Evolutionary conservation across 305 asterid genomes (phyloP).

Genomic region (Vinca major): DNA sequence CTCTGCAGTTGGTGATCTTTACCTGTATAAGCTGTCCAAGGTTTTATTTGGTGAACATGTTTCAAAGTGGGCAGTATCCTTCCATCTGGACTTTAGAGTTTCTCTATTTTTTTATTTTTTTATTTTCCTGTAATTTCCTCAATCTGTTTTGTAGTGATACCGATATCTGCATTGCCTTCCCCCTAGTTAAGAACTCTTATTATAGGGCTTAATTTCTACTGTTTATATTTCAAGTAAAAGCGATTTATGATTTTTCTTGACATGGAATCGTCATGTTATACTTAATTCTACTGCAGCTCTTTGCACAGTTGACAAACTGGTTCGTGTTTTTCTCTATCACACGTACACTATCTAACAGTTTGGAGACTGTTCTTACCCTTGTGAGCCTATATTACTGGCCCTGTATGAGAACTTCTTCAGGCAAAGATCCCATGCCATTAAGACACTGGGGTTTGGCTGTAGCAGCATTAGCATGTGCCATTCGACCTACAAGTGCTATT

Average conservation of each 20-base stretch:
- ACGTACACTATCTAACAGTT: constrained; percentile 74
- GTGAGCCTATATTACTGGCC: constrained; percentile 93
- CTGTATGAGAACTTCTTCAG: constrained; percentile 49
- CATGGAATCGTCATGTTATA: constrained; percentile 19
- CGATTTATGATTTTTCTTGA: background rate
- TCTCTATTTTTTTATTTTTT: background rate
- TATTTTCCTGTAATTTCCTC: background rate
- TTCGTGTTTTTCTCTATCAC: constrained; percentile 91
- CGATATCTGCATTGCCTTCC: background rate
- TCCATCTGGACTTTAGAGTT: constrained; percentile 12
- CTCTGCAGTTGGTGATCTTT: constrained; percentile 76
- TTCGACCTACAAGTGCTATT: constrained; percentile 91
- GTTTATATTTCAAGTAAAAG: background rate
- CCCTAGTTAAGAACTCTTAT: background rate
- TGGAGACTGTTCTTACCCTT: constrained; percentile 77
- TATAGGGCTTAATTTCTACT: background rate
- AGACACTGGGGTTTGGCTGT: constrained; percentile 59
- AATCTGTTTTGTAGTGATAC: background rate
- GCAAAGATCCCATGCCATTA: constrained; percentile 30
- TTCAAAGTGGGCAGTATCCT: constrained; percentile 84
- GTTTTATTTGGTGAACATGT: constrained; percentile 52
- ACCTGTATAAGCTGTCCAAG: constrained; percentile 56
- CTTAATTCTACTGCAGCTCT: constrained; percentile 70
- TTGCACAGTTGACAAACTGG: constrained; percentile 81
- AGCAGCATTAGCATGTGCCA: constrained; percentile 82